Base-by-base conservation (phyloP, 768 basidiomycete species). In the Steccherinum ochraceum region DNA sequence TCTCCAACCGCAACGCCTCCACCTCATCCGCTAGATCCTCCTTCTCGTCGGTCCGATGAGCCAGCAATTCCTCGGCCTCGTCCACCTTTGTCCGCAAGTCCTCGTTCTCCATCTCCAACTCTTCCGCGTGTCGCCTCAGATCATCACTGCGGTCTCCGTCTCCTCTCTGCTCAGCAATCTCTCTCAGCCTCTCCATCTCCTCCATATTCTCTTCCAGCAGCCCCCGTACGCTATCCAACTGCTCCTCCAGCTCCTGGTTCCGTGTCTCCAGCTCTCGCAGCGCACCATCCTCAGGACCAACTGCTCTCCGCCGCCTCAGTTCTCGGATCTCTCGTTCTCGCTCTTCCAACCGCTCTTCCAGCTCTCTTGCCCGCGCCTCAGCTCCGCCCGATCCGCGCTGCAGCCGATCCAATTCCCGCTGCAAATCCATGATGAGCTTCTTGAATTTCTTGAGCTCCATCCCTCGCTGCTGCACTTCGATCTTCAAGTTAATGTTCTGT, bases 381-480 rank as follows among this genome's bases (percentile, higher is more conserved):
- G 69, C 69, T 4, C 61, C 63, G 12, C 64, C 64, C 3, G 70
- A 72, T 1, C 68, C 59, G 21, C 78, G 80, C 64, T 84, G 88
- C 19, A 79, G 72, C 26, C 80, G 75, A 48, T 89, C 86, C 27
- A 93, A 69, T 58, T 92, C 89, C 49, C 81, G 79, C 64, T 94
- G 87, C 13, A 89, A 80, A 57, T 93, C 89, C 10, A 90, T 71
- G 1, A 94, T 78, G 24, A 92, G 81, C 63, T 95, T 94, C 68
- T 91, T 91, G 53, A 91, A 74, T 65, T 89, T 90, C 76, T 95
- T 95, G 61, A 93, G 79, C 68, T 95, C 93, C 71, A 89, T 82
- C 12, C 89, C 85, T 1, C 89, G 82, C 61, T 91, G 84, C 58
- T 92, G 88, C 1, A 93, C 89, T 64, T 93, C 90, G 58, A 93